These are phyloP conservation scores for Blastobotrys aristatus DNA, from an alignment of 1,139 yeast genomes.

Conservation along the genomic window DNA sequence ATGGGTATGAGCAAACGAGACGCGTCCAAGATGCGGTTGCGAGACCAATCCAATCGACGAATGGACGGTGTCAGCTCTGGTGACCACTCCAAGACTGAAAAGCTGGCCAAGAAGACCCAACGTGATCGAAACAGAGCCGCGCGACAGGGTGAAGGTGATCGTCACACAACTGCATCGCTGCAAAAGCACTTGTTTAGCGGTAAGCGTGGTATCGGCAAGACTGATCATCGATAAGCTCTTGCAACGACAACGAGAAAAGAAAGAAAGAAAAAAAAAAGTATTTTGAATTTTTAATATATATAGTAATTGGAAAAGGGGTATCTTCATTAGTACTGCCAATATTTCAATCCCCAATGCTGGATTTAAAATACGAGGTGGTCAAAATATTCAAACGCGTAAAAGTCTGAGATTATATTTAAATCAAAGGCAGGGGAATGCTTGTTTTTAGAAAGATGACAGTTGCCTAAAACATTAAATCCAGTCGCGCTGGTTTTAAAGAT, in stretches of 20 bases:
- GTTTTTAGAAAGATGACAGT: too few species aligned
- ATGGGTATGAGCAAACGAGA: slow-evolving; percentile 29
- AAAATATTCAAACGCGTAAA: too few species aligned
- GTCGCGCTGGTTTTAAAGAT: too few species aligned
- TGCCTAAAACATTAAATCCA: too few species aligned
- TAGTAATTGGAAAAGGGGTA: too few species aligned
- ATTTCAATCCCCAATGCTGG: too few species aligned
- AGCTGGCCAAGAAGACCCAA: slow-evolving; percentile 83
- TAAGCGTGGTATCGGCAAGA: slow-evolving; percentile 90
- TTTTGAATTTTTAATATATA: not conserved
- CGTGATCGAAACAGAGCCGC: slow-evolving; percentile 91
- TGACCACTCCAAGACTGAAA: slow-evolving; percentile 77
- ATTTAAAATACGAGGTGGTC: too few species aligned
- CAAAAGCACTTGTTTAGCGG: slow-evolving; percentile 96
- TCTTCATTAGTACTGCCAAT: too few species aligned
- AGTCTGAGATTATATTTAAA: too few species aligned
- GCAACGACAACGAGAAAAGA: not conserved
- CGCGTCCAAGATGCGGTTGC: slow-evolving; percentile 39
- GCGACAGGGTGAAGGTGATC: slow-evolving; percentile 93
- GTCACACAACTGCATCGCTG: slow-evolving; percentile 76
- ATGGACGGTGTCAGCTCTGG: slow-evolving; percentile 66
- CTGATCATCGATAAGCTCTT: slow-evolving; percentile 45
- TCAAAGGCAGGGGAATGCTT: too few species aligned
- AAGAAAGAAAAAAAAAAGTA: not conserved
- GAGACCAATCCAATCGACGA: slow-evolving; percentile 73